Conservation (phyloP, 257 asterid species). For the Przewalskia tangutica region DNA sequence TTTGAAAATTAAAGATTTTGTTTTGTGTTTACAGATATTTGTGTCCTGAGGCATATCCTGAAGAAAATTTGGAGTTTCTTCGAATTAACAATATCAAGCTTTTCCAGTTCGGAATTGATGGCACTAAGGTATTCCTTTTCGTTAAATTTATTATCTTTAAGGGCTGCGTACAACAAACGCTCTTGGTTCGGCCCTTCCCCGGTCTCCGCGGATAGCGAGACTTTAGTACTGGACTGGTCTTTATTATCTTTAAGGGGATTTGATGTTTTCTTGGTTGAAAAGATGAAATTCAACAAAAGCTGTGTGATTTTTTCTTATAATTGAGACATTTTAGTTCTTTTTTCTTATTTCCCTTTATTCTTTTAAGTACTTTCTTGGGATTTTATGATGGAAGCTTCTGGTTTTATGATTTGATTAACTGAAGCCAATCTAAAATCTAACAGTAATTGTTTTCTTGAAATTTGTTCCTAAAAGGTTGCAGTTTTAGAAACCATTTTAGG, state of each 20-base stretch:
- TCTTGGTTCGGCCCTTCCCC: too few relatives aligned
- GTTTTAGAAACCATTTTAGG: not conserved
- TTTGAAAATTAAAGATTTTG: not conserved
- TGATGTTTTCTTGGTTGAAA: not conserved
- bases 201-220: too few relatives aligned
- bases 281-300: not conserved
- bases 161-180: too few relatives aligned
- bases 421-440: not conserved
- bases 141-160: too few relatives aligned
- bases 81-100: constrained; percentile 28
- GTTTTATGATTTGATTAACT: not conserved
- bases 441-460: not conserved
- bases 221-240: too few relatives aligned
- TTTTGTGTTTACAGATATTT: constrained; percentile 22
- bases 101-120: constrained; percentile 38
- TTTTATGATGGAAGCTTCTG: not conserved
- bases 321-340: not conserved
- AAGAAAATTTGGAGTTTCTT: constrained; percentile 28
- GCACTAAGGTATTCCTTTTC: constrained; percentile 25
- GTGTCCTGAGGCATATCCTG: constrained; percentile 42
- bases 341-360: not conserved
- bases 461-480: not conserved
- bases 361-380: not conserved
- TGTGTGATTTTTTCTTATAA: not conserved
- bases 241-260: not conserved